Conservation (phyloP, 1,284 basidiomycete species). For the Cystobasidium sp. region DNA sequence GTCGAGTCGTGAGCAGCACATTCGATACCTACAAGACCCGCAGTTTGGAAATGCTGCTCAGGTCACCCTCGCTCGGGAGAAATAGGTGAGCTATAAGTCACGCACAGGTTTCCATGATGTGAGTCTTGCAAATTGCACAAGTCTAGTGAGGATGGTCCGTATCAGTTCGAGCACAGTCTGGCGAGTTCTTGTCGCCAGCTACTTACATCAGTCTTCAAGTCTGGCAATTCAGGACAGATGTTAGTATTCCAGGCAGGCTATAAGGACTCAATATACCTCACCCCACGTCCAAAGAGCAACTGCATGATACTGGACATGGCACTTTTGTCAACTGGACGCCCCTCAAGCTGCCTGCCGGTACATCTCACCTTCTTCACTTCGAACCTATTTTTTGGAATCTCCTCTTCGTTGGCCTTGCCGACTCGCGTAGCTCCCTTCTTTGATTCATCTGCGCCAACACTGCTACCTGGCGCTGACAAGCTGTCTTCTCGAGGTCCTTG, state of each 20-base stretch:
- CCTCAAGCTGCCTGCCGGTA: not conserved
- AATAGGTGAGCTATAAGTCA: conserved; percentile 43
- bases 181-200: not conserved
- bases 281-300: conserved; percentile 95
- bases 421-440: not conserved
- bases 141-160: not conserved
- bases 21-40: conserved; percentile 77
- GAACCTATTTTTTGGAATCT: conserved; percentile 63
- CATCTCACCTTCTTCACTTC: conserved; percentile 78
- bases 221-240: conserved; percentile 59
- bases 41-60: not conserved
- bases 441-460: not conserved
- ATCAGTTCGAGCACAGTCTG: not conserved
- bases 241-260: not conserved
- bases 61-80: not conserved
- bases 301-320: conserved; percentile 77
- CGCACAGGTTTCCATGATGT: conserved; percentile 98
- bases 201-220: conserved; percentile 46
- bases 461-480: no score
- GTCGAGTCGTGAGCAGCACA: conserved; percentile 99
- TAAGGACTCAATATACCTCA: conserved; percentile 57
- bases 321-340: not conserved
- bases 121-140: conserved; percentile 85
- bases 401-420: not conserved
- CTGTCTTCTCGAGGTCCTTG: no score